Evolutionary conservation across 2,329 filamentous ascomycete species (phyloP).

Genomic region (Sporothrix phasma): DNA sequence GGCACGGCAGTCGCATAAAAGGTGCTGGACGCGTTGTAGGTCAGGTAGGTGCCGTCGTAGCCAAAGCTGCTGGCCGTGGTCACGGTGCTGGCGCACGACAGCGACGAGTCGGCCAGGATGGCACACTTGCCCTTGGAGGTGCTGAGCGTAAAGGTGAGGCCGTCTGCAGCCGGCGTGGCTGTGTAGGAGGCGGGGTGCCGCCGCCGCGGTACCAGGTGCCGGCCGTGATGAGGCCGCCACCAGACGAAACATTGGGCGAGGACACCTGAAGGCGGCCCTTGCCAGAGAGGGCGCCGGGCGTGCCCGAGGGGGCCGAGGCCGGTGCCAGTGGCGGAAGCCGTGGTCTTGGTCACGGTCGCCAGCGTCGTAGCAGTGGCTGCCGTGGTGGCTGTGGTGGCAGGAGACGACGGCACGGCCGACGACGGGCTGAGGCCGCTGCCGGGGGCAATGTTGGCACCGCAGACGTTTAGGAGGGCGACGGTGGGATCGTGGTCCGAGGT

Average conservation of each 20-base stretch:
- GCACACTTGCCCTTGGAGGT: constrained; percentile 23
- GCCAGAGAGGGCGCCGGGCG: constrained; percentile 10
- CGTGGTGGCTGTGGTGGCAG: background rate
- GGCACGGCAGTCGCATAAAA: constrained; percentile 22
- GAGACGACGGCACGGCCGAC: background rate
- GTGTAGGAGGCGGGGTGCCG: constrained; percentile 23
- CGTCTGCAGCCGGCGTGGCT: constrained; percentile 19
- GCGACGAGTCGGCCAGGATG: constrained; percentile 11
- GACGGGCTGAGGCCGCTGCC: background rate
- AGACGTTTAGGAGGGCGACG: constrained; percentile 54
- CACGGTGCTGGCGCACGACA: constrained; percentile 19
- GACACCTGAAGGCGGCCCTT: constrained; percentile 14
- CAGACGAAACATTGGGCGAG: constrained; percentile 11
- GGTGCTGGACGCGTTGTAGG: constrained; percentile 16
- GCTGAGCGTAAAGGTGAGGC: constrained; percentile 19
- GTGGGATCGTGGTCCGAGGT: constrained; percentile 62
- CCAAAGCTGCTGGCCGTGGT: constrained; percentile 19
- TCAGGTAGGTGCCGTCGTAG: constrained; percentile 23
- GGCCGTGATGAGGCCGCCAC: constrained; percentile 21
- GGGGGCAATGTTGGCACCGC: constrained; percentile 22
- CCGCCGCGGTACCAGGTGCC: constrained; percentile 23
- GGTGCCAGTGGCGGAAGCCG: background rate
- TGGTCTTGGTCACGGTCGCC: constrained; percentile 6
- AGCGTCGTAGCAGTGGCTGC: background rate
- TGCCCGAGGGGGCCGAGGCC: background rate